Base-by-base conservation (phyloP, 768 basidiomycete species). In the Amanita pallidorosea region DNA sequence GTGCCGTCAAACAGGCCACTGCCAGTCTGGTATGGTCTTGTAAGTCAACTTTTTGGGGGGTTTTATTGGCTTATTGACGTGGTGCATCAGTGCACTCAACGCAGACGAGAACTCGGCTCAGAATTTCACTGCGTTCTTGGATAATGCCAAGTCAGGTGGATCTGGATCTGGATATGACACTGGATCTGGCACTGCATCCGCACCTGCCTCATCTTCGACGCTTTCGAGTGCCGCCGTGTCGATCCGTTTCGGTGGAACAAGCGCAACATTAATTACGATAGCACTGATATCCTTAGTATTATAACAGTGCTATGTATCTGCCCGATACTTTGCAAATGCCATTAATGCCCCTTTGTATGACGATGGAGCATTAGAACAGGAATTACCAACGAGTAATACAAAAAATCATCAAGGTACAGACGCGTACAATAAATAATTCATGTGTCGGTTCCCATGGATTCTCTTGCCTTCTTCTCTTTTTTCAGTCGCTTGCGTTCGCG, bases 391-490 rank as follows among this genome's bases (percentile, higher is more conserved):
- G 27, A 34, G 7, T 12, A 4, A 20, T 47, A 33, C 45, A 36
- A 36, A 23, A 20, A 11, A 25, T 29, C 13, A 43, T n/a, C 9
- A 17, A 46, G 9, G 17, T 22, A 45, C 27, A 18, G 33, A 20
- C 15, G 12, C 20, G 20, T 18, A 36, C n/a, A 31, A 41, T 9
- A 50, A 31, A 41, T 9, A 50, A 22, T 29, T 34, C 38, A 55
- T 54, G 54, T 70, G 53, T 68, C 71, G 17, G 64, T 70, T 23
- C 67, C 71, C 54, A 68, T 53, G 0, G 72, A 71, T 54, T 71
- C 69, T 51, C 69, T 65, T 18, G 68, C 76, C 56, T 81, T 84
- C 61, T 77, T 83, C 66, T 85, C 83, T 58, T 83, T 85, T 60
- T 77, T 85, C 60, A 81, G 63, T 45, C 77, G 73, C 54, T 83